Evolutionary conservation across 1,139 yeast species (phyloP).

Genomic region (Nematodospora anomalae): DNA sequence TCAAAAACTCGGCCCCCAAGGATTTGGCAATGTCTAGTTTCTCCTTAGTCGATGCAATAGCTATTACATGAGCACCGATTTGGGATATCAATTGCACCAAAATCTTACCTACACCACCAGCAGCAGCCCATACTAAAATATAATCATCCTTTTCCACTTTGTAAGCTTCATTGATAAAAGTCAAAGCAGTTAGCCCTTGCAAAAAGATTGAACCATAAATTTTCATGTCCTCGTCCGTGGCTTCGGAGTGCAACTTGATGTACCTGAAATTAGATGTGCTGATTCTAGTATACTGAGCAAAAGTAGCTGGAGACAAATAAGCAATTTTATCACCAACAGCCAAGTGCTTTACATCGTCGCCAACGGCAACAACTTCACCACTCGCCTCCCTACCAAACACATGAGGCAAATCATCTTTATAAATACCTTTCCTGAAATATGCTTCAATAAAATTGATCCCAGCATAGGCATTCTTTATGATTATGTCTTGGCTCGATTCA

Average conservation of each 20-base stretch:
- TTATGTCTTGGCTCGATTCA: slow-evolving; percentile 50
- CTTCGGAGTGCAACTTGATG: slow-evolving; percentile 49
- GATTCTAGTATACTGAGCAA: slow-evolving; percentile 70
- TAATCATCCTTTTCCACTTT: slow-evolving; percentile 65
- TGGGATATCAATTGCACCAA: slow-evolving; percentile 60
- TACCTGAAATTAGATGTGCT: slow-evolving; percentile 30
- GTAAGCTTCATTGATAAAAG: slow-evolving; percentile 67
- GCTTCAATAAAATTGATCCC: slow-evolving; percentile 84
- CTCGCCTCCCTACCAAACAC: slow-evolving; percentile 83
- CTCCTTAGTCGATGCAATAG: slow-evolving; percentile 74
- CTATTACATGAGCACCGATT: slow-evolving; percentile 79
- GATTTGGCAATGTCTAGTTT: slow-evolving; percentile 59
- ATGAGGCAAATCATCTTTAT: slow-evolving; percentile 52
- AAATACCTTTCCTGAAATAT: slow-evolving; percentile 77
- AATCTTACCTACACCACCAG: slow-evolving; percentile 86
- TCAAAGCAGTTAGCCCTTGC: slow-evolving; percentile 79
- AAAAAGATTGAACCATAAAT: slow-evolving; percentile 59
- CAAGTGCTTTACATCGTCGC: slow-evolving; percentile 54
- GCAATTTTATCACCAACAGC: slow-evolving; percentile 74
- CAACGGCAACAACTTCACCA: slow-evolving; percentile 71
- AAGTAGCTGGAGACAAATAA: slow-evolving; percentile 51
- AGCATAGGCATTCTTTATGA: slow-evolving; percentile 69
- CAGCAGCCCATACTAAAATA: slow-evolving; percentile 85
- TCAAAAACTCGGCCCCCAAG: slow-evolving; percentile 73
- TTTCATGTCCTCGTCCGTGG: slow-evolving; percentile 49